Percentiles rank a stretch among this genome's conserved stretches.
phyloP scores from a whole-genome alignment of 352 stramenopile species.

The Pythium phragmitis region DNA sequence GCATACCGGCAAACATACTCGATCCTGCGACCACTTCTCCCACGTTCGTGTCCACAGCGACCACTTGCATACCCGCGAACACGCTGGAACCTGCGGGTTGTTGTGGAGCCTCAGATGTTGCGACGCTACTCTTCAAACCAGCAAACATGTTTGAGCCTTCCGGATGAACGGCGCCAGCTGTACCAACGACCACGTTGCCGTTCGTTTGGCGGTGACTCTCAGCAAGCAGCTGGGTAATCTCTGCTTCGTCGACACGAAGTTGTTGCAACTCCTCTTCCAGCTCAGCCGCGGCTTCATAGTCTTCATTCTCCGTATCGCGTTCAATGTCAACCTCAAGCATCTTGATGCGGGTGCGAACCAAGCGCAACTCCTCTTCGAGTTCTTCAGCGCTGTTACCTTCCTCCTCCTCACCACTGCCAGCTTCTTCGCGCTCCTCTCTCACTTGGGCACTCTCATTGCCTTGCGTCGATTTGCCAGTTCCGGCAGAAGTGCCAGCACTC shows the following conservation, averaged over 20 bases:
- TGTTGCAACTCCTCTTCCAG: conserved; percentile 67
- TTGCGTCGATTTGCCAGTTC: conserved; percentile 5
- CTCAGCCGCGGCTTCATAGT: conserved; percentile 56
- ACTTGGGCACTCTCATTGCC: conserved; percentile 27
- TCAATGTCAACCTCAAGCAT: conserved; percentile 70
- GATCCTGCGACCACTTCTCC: neutral
- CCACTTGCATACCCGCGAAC: conserved; percentile 27
- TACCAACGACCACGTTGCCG: neutral
- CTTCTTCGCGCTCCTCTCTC: conserved; percentile 26
- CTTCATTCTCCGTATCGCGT: conserved; percentile 61
- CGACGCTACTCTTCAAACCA: conserved; percentile 13
- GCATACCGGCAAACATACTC: conserved; percentile 24
- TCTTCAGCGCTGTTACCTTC: conserved; percentile 26
- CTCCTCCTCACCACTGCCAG: conserved; percentile 28
- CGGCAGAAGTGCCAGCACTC: neutral
- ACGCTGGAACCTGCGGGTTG: conserved; percentile 6
- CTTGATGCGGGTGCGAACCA: conserved; percentile 44
- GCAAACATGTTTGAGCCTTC: conserved; percentile 12
- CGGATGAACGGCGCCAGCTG: neutral
- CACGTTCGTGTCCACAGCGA: neutral
- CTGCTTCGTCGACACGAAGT: conserved; percentile 50
- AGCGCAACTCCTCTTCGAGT: conserved; percentile 38
- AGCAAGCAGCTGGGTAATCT: conserved; percentile 38
- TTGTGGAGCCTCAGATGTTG: neutral
- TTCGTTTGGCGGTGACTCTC: conserved; percentile 22